These are phyloP conservation scores for Cruciata laevipes DNA, from an alignment of 257 asterid genomes.

Conservation along the genomic window DNA sequence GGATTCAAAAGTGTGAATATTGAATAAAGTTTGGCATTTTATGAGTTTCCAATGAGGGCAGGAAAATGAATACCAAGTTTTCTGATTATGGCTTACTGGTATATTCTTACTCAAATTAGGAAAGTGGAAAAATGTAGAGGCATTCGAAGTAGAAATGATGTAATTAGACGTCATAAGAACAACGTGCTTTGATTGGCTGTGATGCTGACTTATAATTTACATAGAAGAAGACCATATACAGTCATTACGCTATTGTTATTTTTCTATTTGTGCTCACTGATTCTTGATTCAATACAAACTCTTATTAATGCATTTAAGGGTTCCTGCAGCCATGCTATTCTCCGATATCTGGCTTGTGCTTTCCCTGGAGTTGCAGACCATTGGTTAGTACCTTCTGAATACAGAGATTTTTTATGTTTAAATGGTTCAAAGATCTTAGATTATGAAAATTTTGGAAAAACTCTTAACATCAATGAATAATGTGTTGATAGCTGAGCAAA, in stretches of 20 bases:
- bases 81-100: not conserved
- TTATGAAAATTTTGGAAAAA: not conserved
- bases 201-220: not conserved
- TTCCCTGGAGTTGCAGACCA: conserved; percentile 94
- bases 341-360: conserved; percentile 61
- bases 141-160: not conserved
- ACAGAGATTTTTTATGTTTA: not conserved
- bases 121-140: not conserved
- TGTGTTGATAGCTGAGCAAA: not conserved
- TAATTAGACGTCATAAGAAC: too few species aligned
- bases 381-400: conserved; percentile 46
- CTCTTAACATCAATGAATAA: not conserved
- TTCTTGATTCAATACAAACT: not conserved
- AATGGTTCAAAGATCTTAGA: not conserved
- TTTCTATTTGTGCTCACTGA: not conserved
- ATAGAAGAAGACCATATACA: not conserved
- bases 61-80: not conserved
- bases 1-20: not conserved
- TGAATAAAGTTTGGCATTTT: not conserved
- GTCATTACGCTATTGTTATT: not conserved
- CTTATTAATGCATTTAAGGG: conserved; percentile 8
- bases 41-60: not conserved
- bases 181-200: too few species aligned
- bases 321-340: conserved; percentile 80
- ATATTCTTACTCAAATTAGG: not conserved